phyloP scores from a whole-genome alignment of 257 asterid species.

The Solanum piurae region DNA sequence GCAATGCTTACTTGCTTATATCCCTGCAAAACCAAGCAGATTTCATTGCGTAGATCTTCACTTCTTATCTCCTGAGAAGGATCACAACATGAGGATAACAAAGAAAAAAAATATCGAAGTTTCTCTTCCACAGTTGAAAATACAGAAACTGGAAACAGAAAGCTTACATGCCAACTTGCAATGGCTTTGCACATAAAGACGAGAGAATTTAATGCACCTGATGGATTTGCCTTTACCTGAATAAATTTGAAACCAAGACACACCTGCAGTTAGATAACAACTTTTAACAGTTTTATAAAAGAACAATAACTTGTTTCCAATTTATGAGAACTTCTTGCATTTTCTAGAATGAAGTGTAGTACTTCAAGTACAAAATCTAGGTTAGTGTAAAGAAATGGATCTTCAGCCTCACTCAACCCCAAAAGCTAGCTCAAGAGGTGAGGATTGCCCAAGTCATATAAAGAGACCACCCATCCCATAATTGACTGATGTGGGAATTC shows the following conservation, averaged over 20 bases:
- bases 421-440: neutral
- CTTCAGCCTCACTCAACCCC: neutral
- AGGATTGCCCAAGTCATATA: neutral
- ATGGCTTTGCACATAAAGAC: conserved; percentile 77
- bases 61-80: conserved; percentile 79
- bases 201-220: conserved; percentile 78
- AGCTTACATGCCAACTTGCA: conserved; percentile 96
- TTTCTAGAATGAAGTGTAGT: neutral
- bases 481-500: neutral
- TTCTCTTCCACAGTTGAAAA: neutral
- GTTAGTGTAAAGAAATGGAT: neutral
- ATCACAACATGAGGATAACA: conserved; percentile 4
- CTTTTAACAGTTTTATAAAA: neutral
- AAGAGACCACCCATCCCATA: neutral
- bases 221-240: conserved; percentile 85
- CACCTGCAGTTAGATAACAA: neutral
- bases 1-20: conserved; percentile 68
- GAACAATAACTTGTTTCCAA: neutral
- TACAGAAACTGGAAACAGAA: neutral
- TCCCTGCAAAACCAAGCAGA: conserved; percentile 85
- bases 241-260: conserved; percentile 9
- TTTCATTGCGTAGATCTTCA: conserved; percentile 73
- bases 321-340: neutral
- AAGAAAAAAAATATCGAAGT: neutral
- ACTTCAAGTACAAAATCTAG: neutral